Evolutionary conservation across 495 filamentous ascomycete species (phyloP).

Genomic region (Daldinia grandis): DNA sequence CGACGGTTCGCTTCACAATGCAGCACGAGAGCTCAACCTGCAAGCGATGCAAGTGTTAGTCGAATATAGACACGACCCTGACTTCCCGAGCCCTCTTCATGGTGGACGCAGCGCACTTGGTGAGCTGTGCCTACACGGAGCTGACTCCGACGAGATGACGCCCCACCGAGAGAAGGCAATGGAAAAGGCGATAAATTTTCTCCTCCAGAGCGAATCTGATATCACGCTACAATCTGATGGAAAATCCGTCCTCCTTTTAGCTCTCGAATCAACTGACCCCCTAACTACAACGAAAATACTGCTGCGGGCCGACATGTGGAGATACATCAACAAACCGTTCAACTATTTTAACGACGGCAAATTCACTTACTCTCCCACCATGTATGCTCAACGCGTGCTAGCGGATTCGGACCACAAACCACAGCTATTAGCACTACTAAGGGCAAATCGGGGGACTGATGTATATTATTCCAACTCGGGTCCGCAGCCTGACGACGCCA

Average conservation of each 20-base stretch:
- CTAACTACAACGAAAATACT: conserved; percentile 54
- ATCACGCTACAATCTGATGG: conserved; percentile 53
- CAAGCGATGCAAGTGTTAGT: conserved; percentile 54
- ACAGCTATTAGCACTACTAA: conserved; percentile 52
- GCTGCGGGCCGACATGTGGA: conserved; percentile 58
- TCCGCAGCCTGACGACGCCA: conserved; percentile 54
- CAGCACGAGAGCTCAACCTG: conserved; percentile 56
- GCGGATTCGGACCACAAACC: conserved; percentile 43
- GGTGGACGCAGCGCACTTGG: conserved; percentile 58
- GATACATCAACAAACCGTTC: conserved; percentile 53
- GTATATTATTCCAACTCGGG: conserved; percentile 59
- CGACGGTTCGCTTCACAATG: conserved; percentile 61
- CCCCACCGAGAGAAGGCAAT: conserved; percentile 53
- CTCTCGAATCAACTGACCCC: conserved; percentile 54
- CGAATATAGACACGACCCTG: conserved; percentile 55
- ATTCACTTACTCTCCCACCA: conserved; percentile 56
- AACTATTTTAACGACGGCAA: conserved; percentile 55
- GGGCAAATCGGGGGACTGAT: conserved; percentile 53
- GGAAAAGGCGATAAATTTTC: conserved; percentile 57
- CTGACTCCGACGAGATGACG: conserved; percentile 49
- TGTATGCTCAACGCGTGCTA: conserved; percentile 52
- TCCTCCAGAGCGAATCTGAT: conserved; percentile 53
- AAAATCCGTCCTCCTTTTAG: conserved; percentile 56
- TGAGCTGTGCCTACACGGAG: conserved; percentile 57
- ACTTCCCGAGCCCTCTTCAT: conserved; percentile 59